A percentile compares a stretch with the other conserved stretches of the same genome.
Conservation (phyloP, 352 stramenopile genomes). For the Elongisporangium undulatum region DNA sequence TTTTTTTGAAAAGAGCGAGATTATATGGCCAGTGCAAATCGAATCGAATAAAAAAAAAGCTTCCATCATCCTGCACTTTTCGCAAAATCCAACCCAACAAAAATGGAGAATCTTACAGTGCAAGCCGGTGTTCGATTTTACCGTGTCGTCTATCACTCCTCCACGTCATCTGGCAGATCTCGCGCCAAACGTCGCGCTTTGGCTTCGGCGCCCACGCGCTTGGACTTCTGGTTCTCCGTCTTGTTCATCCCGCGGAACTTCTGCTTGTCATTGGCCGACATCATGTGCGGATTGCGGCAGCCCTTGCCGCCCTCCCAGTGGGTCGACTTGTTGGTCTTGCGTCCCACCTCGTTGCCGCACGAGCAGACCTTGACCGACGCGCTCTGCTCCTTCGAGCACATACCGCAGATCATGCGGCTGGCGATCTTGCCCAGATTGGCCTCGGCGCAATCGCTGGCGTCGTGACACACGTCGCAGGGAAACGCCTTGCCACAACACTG, state of each 20-base stretch:
- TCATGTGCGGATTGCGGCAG: constrained; percentile 54
- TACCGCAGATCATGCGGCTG: constrained; percentile 78
- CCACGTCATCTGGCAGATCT: background rate
- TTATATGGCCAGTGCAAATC: background rate
- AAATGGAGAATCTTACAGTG: background rate
- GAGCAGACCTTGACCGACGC: constrained; percentile 69
- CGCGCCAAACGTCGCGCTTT: constrained; percentile 23
- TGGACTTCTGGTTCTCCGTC: constrained; percentile 78
- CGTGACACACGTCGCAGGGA: constrained; percentile 79
- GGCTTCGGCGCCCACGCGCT: constrained; percentile 56
- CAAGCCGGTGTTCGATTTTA: background rate
- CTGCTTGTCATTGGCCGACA: constrained; percentile 64
- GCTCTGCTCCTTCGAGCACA: constrained; percentile 81
- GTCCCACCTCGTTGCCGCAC: constrained; percentile 66
- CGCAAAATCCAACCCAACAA: background rate
- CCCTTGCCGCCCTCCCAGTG: constrained; percentile 80
- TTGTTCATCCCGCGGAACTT: constrained; percentile 77
- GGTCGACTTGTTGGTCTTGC: constrained; percentile 31
- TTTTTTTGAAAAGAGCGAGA: background rate
- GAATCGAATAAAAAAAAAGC: background rate
- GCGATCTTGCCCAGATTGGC: constrained; percentile 75
- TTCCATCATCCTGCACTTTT: background rate
- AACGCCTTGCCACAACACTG: constrained; percentile 83
- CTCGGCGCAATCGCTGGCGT: constrained; percentile 59
- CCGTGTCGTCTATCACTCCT: background rate